Conservation (phyloP, 2,329 filamentous ascomycete genomes). For the Sporothrix pallida region DNA sequence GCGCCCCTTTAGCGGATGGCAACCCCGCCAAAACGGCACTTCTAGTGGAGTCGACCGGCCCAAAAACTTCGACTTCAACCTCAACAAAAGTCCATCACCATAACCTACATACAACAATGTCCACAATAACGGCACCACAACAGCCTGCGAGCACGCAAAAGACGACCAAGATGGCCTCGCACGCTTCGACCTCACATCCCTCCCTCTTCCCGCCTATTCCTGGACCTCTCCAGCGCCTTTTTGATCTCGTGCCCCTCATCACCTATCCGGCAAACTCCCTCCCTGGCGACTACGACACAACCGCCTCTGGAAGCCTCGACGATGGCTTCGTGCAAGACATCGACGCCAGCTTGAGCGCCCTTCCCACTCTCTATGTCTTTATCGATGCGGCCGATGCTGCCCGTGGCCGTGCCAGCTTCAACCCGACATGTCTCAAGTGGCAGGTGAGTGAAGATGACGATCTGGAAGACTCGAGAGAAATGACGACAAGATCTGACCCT, state of each 20-base stretch:
- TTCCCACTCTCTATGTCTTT: slow-evolving; percentile 77
- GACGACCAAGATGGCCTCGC: slow-evolving; percentile 11
- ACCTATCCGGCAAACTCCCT: slow-evolving; percentile 78
- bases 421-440: slow-evolving; percentile 94
- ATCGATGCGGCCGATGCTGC: slow-evolving; percentile 66
- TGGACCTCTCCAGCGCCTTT: slow-evolving; percentile 77
- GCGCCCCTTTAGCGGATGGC: not conserved
- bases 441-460: slow-evolving; percentile 67
- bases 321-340: slow-evolving; percentile 34
- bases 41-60: slow-evolving; percentile 19
- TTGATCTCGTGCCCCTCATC: slow-evolving; percentile 80
- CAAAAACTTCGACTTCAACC: not conserved
- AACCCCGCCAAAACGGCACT: slow-evolving; percentile 22
- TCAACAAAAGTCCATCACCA: no score
- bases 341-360: slow-evolving; percentile 39
- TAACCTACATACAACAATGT: not conserved
- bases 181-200: not conserved
- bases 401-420: slow-evolving; percentile 75
- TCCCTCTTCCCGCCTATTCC: slow-evolving; percentile 62
- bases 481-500: not conserved
- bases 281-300: slow-evolving; percentile 57
- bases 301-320: slow-evolving; percentile 35
- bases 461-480: not conserved
- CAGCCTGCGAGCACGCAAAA: not conserved
- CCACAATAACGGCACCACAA: slow-evolving; percentile 14